Evolutionary conservation across 805 yeast species (phyloP).

Genomic region (Candida germanica): DNA sequence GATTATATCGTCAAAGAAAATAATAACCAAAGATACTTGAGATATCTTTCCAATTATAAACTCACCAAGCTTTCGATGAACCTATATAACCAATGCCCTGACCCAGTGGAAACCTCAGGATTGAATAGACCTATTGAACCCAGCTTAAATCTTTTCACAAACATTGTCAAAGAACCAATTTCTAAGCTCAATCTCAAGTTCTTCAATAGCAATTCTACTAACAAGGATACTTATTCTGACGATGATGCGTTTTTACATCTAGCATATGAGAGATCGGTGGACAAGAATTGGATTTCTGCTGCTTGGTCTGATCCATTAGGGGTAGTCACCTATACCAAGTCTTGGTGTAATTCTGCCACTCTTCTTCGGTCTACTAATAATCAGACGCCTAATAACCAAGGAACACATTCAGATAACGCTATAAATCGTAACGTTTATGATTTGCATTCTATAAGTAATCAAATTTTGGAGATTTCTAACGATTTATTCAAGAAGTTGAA

Average conservation of each 20-base stretch:
- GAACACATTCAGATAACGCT: slow-evolving; percentile 3
- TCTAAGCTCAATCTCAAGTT: slow-evolving; percentile 34
- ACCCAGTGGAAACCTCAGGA: slow-evolving; percentile 10
- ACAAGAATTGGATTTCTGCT: slow-evolving; percentile 79
- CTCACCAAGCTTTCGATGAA: slow-evolving; percentile 47
- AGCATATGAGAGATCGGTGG: slow-evolving; percentile 79
- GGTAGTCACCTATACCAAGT: slow-evolving; percentile 52
- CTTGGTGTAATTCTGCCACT: slow-evolving; percentile 53
- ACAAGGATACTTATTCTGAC: slow-evolving; percentile 22
- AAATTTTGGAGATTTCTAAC: slow-evolving; percentile 61
- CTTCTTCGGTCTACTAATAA: slow-evolving; percentile 3
- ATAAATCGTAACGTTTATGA: slow-evolving; percentile 18
- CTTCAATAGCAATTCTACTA: slow-evolving; percentile 16
- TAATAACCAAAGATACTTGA: slow-evolving; percentile 16
- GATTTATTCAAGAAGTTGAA: slow-evolving; percentile 37
- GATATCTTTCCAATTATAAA: slow-evolving; percentile 30
- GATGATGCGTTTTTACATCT: slow-evolving; percentile 81
- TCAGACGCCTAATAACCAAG: slow-evolving; percentile 4
- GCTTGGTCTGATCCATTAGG: slow-evolving; percentile 91
- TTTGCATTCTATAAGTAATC: slow-evolving; percentile 53
- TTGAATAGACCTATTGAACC: neutral
- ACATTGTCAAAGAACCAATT: slow-evolving; percentile 38
- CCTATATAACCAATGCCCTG: slow-evolving; percentile 57
- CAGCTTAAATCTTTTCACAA: slow-evolving; percentile 21
- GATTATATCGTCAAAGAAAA: slow-evolving; percentile 21